phyloP scores from a whole-genome alignment of 352 stramenopile species.

The Phytophthora europaea region DNA sequence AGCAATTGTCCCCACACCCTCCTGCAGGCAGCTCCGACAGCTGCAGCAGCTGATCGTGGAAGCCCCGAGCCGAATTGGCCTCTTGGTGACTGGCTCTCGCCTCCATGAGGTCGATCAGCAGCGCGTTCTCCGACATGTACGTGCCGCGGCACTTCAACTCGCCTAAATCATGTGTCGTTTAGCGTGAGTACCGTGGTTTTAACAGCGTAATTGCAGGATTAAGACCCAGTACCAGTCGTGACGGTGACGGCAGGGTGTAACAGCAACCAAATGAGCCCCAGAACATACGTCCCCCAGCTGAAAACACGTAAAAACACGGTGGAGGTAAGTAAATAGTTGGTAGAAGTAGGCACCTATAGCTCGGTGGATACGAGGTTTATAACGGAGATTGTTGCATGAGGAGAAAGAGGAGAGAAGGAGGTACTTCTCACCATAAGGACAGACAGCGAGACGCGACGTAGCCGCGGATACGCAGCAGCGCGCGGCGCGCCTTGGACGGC shows the following conservation, averaged over 20 bases:
- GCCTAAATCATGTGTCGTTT: conserved; percentile 31
- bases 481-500: conserved; percentile 32
- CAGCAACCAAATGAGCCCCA: conserved; percentile 83
- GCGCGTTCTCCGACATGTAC: conserved; percentile 92
- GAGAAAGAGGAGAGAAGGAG: background rate
- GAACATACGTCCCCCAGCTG: conserved; percentile 74
- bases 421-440: conserved; percentile 48
- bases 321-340: background rate
- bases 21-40: conserved; percentile 38
- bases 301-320: conserved; percentile 3
- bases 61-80: conserved; percentile 34
- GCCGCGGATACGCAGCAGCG: conserved; percentile 39
- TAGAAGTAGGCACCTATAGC: background rate
- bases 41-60: conserved; percentile 53
- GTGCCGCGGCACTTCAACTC: conserved; percentile 87
- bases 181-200: background rate
- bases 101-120: conserved; percentile 84
- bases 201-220: background rate
- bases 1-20: conserved; percentile 62
- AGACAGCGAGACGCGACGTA: conserved; percentile 41
- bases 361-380: background rate
- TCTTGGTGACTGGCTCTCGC: conserved; percentile 52
- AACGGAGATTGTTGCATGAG: conserved; percentile 1
- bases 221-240: conserved; percentile 59
- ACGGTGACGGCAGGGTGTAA: conserved; percentile 82